phyloP scores from a whole-genome alignment of 2,329 filamentous ascomycete genomes.

The Neopestalotiopsis rosae region DNA sequence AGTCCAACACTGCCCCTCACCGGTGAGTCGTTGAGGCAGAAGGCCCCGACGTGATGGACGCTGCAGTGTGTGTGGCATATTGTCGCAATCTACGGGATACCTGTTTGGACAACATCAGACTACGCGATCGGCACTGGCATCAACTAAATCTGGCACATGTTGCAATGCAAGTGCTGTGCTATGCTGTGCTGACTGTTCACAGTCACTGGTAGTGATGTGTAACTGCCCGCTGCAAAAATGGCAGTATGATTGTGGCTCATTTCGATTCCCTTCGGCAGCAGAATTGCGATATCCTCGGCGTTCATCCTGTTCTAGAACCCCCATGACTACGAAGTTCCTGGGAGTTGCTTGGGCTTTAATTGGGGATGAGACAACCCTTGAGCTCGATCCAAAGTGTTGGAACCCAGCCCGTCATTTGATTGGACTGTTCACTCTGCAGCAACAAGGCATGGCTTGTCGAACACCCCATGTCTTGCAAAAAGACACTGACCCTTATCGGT shows the following conservation, averaged over 20 bases:
- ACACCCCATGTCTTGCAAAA: not conserved
- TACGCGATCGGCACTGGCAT: not conserved
- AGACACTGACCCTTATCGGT: not conserved
- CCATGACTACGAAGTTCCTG: not conserved
- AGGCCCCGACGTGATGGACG: not conserved
- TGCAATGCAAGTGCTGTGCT: too few relatives aligned
- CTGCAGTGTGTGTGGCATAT: not conserved
- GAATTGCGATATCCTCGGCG: not conserved
- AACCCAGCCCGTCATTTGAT: not conserved
- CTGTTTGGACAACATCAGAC: not conserved
- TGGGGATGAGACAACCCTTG: not conserved
- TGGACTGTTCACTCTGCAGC: not conserved
- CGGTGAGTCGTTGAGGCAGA: not conserved
- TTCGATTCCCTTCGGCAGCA: not conserved
- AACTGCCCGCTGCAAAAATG: not conserved
- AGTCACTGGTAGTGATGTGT: not conserved
- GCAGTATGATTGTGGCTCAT: not conserved
- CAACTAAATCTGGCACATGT: not conserved
- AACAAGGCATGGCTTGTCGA: not conserved
- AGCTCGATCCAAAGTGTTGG: not conserved
- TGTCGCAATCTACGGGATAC: not conserved
- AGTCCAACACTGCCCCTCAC: not conserved
- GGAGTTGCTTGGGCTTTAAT: not conserved
- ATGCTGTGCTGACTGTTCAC: not conserved
- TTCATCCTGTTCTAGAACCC: not conserved